Base-by-base conservation (phyloP, 805 yeast species). In the Candida jianshihensis region DNA sequence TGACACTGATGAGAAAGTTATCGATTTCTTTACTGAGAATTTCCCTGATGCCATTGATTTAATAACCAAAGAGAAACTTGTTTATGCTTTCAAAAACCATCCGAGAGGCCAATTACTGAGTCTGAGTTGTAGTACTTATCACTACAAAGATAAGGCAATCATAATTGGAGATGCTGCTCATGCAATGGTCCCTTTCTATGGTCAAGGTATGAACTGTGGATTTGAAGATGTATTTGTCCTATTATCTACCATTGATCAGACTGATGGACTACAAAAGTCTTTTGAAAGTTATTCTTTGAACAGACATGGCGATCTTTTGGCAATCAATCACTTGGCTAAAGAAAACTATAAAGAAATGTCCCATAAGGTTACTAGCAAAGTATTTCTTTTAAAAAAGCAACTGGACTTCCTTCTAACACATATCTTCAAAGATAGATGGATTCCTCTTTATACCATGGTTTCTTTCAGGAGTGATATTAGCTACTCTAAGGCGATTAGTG, bases 181-280 rank as follows among this genome's bases (percentile, higher is more conserved):
- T 60, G 77, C 92, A 20, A 89, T 88, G 96, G 97, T 89, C 6
- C 97, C 97, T n/a, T 89, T 89, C 57, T 89, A 88, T 54, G 97
- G 97, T 9, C 97, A 89, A 57, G 97, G 97, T 5, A 82, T 89
- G 90, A 89, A 89, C 57, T 85, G 95, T 54, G 97, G 97, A 1
- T 82, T 89, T 56, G 97, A 89, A 59, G 97, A 90, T 49, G 89
- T 89, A 17, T 64, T 78, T 39, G 75, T 79, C 2, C 61, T 89
- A 35, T 62, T 82, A 61, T 68, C 72, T 30, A 53, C 42, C 5
- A 16, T 50, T 21, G 40, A 50, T 10, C 25, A 41, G 18, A 32
- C 26, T 4, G 22, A 29, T 5, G 40, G 40, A 22, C 8, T 43
- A 4, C 26, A n/a, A 2, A 13, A 6, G 3, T 31, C 47, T 1